Base-by-base conservation (phyloP, 805 yeast species). In the Ogataea saltuana region DNA sequence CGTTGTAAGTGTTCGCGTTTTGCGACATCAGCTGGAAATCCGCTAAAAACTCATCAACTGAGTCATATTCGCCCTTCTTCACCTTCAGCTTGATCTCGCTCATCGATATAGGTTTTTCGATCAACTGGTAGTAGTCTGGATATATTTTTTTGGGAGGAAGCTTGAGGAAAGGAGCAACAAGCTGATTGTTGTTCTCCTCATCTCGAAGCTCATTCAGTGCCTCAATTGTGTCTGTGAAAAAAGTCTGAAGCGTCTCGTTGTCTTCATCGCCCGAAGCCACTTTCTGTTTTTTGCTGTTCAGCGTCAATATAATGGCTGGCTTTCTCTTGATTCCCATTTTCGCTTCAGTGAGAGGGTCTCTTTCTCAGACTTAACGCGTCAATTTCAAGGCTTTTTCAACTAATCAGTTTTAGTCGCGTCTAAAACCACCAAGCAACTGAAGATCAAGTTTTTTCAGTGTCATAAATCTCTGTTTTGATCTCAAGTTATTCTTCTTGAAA, bases 1-100 rank as follows among this genome's bases (percentile, higher is more conserved):
- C 89, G 55, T 89, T 89, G 60, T 81, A 89, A 0, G 78, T 68
- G 45, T 69, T 67, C 21, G 96, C 95, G 58, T 89, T 89, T 36
- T 74, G 69, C 27, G 79, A 74, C 81, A 89, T 76, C 46, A 78
- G 65, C 52, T 78, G 73, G 50, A 89, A 73, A 57, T 87, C 97
- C 13, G 63, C 70, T 28, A 74, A 53, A 43, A 86, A 70, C 50
- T 73, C 75, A 30, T 65, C 69, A 21, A 66, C 60, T 5, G 64
- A 51, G n/a, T 28, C 59, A 45, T 72, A 71, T 30, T 60, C 60
- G 33, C 66, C 59, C 8, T 63, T 54, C 9, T 65, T 63, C 33
- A 77, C 56, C 44, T 75, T 77, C 45, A 63, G 66, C 46, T 73
- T 73, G 45, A 88, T 80, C 62, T 85, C 91, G 43, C 76, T 72